Base-by-base conservation (phyloP, 1,139 yeast species). In the Geotrichum siamense region DNA sequence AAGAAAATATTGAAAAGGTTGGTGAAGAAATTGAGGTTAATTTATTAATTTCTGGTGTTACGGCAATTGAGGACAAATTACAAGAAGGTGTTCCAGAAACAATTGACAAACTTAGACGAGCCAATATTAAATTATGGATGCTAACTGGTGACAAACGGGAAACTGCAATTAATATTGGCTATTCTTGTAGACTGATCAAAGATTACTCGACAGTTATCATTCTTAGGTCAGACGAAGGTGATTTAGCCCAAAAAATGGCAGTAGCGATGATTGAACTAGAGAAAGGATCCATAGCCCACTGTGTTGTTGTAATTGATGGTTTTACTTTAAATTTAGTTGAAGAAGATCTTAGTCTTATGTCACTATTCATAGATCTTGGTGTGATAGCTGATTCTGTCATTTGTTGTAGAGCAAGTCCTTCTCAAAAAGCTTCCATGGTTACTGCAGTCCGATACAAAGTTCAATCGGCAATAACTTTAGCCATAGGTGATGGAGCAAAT, bases 401-500 rank as follows among this genome's bases (percentile, higher is more conserved):
- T 42, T 85, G 95, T 58, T 93, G 98, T 61, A 77, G 98, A 50
- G 97, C 96, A 0, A 82, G 95, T 13, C 98, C 98, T 0, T 79
- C 96, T 0, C 98, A 91, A 61, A 91, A 91, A 64, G 96, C 97
- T 0, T 70, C 75, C 33, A 80, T 91, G 85, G 97, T 91, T 1
- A 65, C 76, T 30, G 74, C 81, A 19, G 85, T 91, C 13, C 72
- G 97, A 45, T 68, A 71, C 25, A 66, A 81, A 49, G 75, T 81
- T 52, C 77, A 72, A 41, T 66, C 68, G 5, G 71, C 84, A 25
- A 96, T 91, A 4, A 86, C 96, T 0, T 70, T 91, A 49, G 98
- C 98, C 0, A 84, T 93, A 58, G 98, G 98, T 12, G 98, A 91
- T 65, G 98, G 98, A 54, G 98, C 98, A 1, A 91, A 91, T 60